A percentile compares a stretch with the other conserved stretches of the same genome.
These are phyloP conservation scores for Apiotrichum veenhuisii DNA, from an alignment of 1,284 basidiomycete species.

Conservation along the genomic window DNA sequence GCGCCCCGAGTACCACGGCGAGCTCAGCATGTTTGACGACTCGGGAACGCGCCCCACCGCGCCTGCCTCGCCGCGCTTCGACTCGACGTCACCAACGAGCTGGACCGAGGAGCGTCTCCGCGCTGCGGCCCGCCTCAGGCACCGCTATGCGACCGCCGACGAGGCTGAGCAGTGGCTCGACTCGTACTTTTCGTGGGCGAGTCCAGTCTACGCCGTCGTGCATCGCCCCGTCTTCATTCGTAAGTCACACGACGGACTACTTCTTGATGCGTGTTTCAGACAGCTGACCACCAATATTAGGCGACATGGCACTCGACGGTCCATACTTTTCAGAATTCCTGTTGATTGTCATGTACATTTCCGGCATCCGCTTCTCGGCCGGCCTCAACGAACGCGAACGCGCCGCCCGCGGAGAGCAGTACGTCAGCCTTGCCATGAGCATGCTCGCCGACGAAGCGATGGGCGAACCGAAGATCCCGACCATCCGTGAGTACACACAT, in stretches of 20 bases:
- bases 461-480: constrained; percentile 6
- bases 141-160: constrained; percentile 14
- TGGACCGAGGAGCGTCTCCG: constrained; percentile 10
- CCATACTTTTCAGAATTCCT: constrained; percentile 20
- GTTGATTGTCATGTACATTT: constrained; percentile 14
- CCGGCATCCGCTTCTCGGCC: constrained; percentile 14
- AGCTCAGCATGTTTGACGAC: constrained; percentile 11
- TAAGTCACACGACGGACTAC: background rate
- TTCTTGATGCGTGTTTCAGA: no score
- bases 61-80: background rate
- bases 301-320: constrained; percentile 19
- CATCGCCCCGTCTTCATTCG: constrained; percentile 15
- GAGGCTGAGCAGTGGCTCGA: constrained; percentile 18
- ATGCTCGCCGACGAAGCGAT: constrained; percentile 17
- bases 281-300: background rate
- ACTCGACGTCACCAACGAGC: background rate
- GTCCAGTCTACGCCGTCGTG: constrained; percentile 11
- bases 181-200: constrained; percentile 16
- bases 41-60: constrained; percentile 1
- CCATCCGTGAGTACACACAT: constrained; percentile 7
- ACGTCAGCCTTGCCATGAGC: constrained; percentile 13
- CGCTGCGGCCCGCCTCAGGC: constrained; percentile 7
- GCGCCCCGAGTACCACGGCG: constrained; percentile 9
- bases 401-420: constrained; percentile 6
- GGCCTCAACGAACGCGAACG: constrained; percentile 15